Evolutionary conservation across 352 stramenopile species (phyloP).

Genomic region (Globisporangium cystogenes): DNA sequence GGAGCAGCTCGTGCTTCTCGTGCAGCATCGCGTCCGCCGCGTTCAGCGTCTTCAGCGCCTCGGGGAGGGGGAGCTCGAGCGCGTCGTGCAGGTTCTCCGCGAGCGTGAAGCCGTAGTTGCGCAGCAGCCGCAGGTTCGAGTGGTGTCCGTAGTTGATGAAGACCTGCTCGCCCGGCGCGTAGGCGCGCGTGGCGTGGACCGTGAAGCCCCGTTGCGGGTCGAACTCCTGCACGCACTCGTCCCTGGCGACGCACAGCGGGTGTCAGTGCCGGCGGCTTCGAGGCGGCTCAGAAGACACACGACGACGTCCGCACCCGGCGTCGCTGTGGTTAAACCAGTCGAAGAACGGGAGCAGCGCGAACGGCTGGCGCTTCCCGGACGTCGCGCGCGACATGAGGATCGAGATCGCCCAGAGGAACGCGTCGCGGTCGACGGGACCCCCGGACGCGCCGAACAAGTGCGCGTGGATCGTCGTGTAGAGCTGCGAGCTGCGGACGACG

Average conservation of each 20-base stretch:
- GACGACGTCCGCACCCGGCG: slow-evolving; percentile 32
- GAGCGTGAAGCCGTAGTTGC: slow-evolving; percentile 78
- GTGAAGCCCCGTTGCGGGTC: slow-evolving; percentile 54
- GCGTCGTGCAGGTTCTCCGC: slow-evolving; percentile 37
- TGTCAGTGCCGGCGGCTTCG: background rate
- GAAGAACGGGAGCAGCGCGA: slow-evolving; percentile 82
- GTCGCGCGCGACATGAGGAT: slow-evolving; percentile 79
- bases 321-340: slow-evolving; percentile 84
- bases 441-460: slow-evolving; percentile 62
- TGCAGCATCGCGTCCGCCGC: slow-evolving; percentile 15
- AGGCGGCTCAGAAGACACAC: background rate
- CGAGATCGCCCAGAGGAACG: slow-evolving; percentile 79
- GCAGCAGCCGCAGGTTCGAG: slow-evolving; percentile 55
- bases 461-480: slow-evolving; percentile 66
- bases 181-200: slow-evolving; percentile 51
- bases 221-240: slow-evolving; percentile 63
- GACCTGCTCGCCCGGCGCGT: slow-evolving; percentile 59
- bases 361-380: slow-evolving; percentile 65
- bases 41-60: slow-evolving; percentile 26
- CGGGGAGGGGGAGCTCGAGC: slow-evolving; percentile 31
- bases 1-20: slow-evolving; percentile 35
- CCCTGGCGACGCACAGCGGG: slow-evolving; percentile 22
- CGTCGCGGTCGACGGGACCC: slow-evolving; percentile 41
- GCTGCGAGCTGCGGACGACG: slow-evolving; percentile 25
- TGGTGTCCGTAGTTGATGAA: slow-evolving; percentile 81